phyloP scores from a whole-genome alignment of 2,329 filamentous ascomycete species.

The Fusarium sp. region DNA sequence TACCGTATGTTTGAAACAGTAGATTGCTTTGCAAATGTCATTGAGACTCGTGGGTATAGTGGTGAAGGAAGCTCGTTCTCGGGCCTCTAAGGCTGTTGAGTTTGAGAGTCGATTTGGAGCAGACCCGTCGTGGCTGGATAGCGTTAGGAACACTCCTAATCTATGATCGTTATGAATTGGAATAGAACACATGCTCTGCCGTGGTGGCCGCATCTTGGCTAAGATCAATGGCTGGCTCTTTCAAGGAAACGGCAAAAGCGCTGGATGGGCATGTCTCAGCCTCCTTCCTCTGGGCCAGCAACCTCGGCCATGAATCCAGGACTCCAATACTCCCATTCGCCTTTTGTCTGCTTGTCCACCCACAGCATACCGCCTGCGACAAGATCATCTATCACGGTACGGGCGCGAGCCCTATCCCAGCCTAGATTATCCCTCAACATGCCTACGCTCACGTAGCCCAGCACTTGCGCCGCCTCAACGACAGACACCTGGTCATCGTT shows the following conservation, averaged over 20 bases:
- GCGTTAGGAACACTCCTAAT: too few relatives aligned
- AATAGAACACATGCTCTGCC: not conserved
- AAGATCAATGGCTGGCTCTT: not conserved
- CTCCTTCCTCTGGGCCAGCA: constrained; percentile 38
- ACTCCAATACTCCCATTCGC: constrained; percentile 94
- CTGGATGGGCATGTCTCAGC: constrained; percentile 17
- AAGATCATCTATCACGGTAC: constrained; percentile 91
- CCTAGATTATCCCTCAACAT: constrained; percentile 89
- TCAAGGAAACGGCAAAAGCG: not conserved
- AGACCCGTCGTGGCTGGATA: not conserved
- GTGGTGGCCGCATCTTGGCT: not conserved
- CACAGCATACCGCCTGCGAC: constrained; percentile 91
- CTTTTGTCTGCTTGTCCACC: constrained; percentile 84
- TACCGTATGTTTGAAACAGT: not conserved
- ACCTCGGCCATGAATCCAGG: constrained; percentile 76
- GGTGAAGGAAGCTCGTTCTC: not conserved
- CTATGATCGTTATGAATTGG: not conserved
- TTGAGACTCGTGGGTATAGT: not conserved
- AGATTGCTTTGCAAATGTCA: not conserved
- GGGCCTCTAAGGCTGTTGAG: not conserved
- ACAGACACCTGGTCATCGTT: constrained; percentile 95
- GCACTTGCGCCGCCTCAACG: constrained; percentile 88
- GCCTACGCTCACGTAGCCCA: constrained; percentile 89
- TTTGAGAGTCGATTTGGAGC: not conserved
- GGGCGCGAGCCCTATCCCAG: constrained; percentile 87